Base-by-base conservation (phyloP, 2,329 filamentous ascomycete species). In the Paradendryphiella salina region DNA sequence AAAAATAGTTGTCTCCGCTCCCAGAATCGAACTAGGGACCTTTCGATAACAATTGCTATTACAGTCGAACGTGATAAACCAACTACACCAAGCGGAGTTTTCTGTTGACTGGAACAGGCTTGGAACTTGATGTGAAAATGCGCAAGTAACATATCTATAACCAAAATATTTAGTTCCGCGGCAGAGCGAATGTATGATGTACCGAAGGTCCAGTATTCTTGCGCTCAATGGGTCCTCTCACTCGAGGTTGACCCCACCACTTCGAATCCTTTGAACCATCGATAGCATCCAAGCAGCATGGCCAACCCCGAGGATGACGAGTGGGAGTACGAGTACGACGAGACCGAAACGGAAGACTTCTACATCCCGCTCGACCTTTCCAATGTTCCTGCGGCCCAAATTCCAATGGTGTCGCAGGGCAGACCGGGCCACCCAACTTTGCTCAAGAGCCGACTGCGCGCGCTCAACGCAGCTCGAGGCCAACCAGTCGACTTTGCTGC, bases 321-420 rank as follows among this genome's bases (percentile, higher is more conserved):
- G n/a, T 85, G 80, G 73, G 83, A 85, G 59, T 85, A 85, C 66
- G 82, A 85, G 60, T 85, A 85, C 57, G 69, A 80, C 60, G 72
- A 77, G 5, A 75, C 73, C 6, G 77, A 81, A 43, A 80, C 77
- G 20, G 81, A 85, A 75, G 79, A 80, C 48, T 80, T 84, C 60
- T 85, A 83, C 64, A 75, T 86, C 46, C 83, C 82, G 33, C 72
- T 86, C 51, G 84, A 86, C 65, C 71, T 86, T 26, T 81, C 76
- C 14, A 73, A 76, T 53, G 67, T 71, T 10, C 66, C 67, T 3
- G 51, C 50, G 13, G 54, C 57, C 9, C 61, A 59, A 43, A 43
- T 50, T 9, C 63, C 48, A 5, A 52, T 52, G 43, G 60, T 60
- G 34, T 52, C 45, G 18, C 46, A 61, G 32, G 55, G 59, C 6